A percentile compares a stretch with the other conserved stretches of the same genome.
These are phyloP conservation scores for Tolypocladium album DNA, from an alignment of 2,329 filamentous ascomycete species.

Conservation along the genomic window DNA sequence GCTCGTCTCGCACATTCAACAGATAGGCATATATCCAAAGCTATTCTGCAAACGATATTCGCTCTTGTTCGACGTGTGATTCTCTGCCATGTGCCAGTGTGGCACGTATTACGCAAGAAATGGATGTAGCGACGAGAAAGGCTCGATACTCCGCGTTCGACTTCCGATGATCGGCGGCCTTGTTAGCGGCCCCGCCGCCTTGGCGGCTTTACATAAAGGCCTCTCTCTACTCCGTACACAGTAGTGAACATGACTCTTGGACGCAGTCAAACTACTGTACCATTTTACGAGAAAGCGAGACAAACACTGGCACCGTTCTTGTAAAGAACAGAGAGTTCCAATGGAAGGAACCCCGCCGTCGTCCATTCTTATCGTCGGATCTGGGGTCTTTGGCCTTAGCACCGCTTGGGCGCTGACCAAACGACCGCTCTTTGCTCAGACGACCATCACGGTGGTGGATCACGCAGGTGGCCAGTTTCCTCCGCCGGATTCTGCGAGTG, in stretches of 20 bases:
- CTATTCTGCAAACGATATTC: not conserved
- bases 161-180: not conserved
- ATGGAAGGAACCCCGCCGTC: slow-evolving; percentile 23
- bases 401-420: slow-evolving; percentile 59
- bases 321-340: not conserved
- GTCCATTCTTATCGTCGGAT: slow-evolving; percentile 57
- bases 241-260: not conserved
- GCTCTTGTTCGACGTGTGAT: not conserved
- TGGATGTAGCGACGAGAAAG: not conserved
- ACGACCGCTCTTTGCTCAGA: slow-evolving; percentile 42
- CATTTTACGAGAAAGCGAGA: not conserved
- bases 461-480: slow-evolving; percentile 46
- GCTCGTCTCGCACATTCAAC: not conserved
- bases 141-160: not conserved
- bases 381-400: slow-evolving; percentile 51
- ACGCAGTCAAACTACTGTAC: not conserved
- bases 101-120: not conserved
- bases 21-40: slow-evolving; percentile 1
- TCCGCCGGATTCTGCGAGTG: slow-evolving; percentile 46
- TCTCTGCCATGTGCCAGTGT: not conserved
- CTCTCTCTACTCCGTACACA: not conserved
- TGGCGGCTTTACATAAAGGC: not conserved
- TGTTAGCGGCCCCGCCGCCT: not conserved
- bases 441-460: slow-evolving; percentile 50
- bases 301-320: not conserved